Evolutionary conservation across 495 filamentous ascomycete genomes (phyloP), one percentile per base, ranked within the genome.

Genomic region (Hyaloscypha finlandica): DNA sequence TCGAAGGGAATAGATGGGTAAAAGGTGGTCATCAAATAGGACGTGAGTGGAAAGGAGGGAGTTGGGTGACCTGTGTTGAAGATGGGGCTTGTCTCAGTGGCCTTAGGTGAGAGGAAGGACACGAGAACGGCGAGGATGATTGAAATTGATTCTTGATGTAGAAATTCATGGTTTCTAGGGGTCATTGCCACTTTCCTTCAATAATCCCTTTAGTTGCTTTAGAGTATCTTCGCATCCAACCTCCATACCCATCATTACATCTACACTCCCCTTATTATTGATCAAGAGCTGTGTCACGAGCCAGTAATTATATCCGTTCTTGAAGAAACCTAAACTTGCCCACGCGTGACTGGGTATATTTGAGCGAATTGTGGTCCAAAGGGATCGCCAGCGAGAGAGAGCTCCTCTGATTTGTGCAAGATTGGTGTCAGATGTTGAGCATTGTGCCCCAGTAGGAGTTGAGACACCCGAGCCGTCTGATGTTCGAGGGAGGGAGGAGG

Each of bases 291-390:
- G 67, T 16, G 67, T 69, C 6, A 69, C 58, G 5, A 69, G 58
- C 67, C 67, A 69, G 59, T 65, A 69, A 32, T 69, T 65, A 30
- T 65, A 69, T 6, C 57, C 67, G 29, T 69, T 69, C 57, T 57
- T 33, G 32, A 69, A 69, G 52, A 69, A 69, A 5, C 67, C 67
- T 22, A 69, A 29, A 35, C 35, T 65, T n/a, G 63, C 67, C 67
- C 67, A 69, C 6, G 57, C 58, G 14, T 65, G 30, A 31, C 20
- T 59, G 14, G 67, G 58, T 8, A 58, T 69, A 39, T 55, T 69
- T 3, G 57, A 25, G 6, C 58, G 48, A 19, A 69, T 65, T 19
- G 61, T 59, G 8, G 42, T 65, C 67, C 67, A 69, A 22, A 69
- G 56, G 1, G 57, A 16, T 39, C 63, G 62, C 67, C 67, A 69